Evolutionary conservation across 176 grass and related monocot genomes (phyloP), one percentile per base, ranked within the genome.

Genomic region (Tillandsia fasciculata): DNA sequence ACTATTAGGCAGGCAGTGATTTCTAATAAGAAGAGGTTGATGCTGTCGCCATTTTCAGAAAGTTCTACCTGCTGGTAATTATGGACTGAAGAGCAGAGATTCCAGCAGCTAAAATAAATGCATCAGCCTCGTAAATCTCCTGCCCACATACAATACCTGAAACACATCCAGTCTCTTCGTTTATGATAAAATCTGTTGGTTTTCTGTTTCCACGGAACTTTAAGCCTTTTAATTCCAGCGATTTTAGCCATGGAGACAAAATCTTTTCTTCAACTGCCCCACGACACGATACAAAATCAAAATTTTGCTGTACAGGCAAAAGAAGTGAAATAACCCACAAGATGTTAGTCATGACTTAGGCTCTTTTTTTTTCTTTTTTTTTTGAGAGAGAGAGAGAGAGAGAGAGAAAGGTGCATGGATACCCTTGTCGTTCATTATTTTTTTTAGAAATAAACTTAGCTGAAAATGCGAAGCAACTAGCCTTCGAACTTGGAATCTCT

Each of bases 171-270:
- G 64, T 84, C 67, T 88, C 80, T 59, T 81, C 51, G 57, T 88
- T 52, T 73, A 88, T 57, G 8, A 28, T 86, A 50, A 96, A 72
- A 73, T 76, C 77, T 67, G 85, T 86, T 63, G 83, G 63, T 33
- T 69, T 69, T 64, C 53, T 96, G 64, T 86, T 86, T 64, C 74
- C n/a, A 76, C 12, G 33, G 65, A 96, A 84, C 54, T 84, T 84
- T 83, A 96, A 78, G 47, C 88, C 88, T 71, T 96, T 72, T 64
- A 77, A 42, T 77, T 73, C 71, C 78, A 96, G 70, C 12, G 74
- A 88, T 78, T 96, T 77, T 14, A 96, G 63, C 91, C 91, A 96
- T 52, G 83, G 91, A 74, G 78, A 83, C 42, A 91, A 88, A 74
- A 91, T 78, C 9, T 64, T 86, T 63, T 86, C 80, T 70, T 82